Percentiles rank a stretch among this genome's conserved stretches.
These are phyloP conservation scores for Symbiotaphrina buchneri DNA, from an alignment of 495 filamentous ascomycete genomes.

Conservation along the genomic window DNA sequence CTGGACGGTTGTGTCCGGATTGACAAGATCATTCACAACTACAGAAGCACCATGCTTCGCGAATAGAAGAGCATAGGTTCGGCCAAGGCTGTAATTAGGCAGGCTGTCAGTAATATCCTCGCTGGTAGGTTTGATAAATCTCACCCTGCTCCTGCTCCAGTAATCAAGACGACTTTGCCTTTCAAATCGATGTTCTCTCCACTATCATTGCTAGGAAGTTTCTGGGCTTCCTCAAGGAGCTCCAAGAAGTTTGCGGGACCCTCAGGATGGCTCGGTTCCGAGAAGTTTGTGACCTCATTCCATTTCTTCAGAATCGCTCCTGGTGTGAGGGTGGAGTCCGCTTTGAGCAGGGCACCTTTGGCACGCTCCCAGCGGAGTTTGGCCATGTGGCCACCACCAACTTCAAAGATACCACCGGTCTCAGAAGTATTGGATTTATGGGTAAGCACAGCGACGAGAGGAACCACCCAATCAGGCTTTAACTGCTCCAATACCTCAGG, in stretches of 20 bases:
- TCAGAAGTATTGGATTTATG: slow-evolving; percentile 76
- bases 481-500: slow-evolving; percentile 74
- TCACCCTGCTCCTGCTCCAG: slow-evolving; percentile 72
- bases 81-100: slow-evolving; percentile 43
- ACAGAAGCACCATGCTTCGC: slow-evolving; percentile 75
- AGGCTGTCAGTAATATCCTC: background rate
- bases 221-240: slow-evolving; percentile 67
- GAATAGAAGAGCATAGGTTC: slow-evolving; percentile 79
- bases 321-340: slow-evolving; percentile 72
- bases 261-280: slow-evolving; percentile 56
- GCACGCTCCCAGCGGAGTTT: slow-evolving; percentile 94
- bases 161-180: slow-evolving; percentile 79
- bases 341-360: slow-evolving; percentile 74
- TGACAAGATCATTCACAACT: slow-evolving; percentile 83
- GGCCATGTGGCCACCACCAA: slow-evolving; percentile 77
- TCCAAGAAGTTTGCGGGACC: slow-evolving; percentile 81
- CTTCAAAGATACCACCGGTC: slow-evolving; percentile 79
- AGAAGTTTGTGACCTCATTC: slow-evolving; percentile 75
- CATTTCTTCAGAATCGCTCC: slow-evolving; percentile 75
- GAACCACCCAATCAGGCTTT: slow-evolving; percentile 91
- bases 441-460: slow-evolving; percentile 71
- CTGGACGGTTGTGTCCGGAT: slow-evolving; percentile 79
- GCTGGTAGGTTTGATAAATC: no score
- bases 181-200: slow-evolving; percentile 71
- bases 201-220: slow-evolving; percentile 46